Evolutionary conservation across 2,329 filamentous ascomycete genomes (phyloP).

Genomic region (Fusarium staphyleae): DNA sequence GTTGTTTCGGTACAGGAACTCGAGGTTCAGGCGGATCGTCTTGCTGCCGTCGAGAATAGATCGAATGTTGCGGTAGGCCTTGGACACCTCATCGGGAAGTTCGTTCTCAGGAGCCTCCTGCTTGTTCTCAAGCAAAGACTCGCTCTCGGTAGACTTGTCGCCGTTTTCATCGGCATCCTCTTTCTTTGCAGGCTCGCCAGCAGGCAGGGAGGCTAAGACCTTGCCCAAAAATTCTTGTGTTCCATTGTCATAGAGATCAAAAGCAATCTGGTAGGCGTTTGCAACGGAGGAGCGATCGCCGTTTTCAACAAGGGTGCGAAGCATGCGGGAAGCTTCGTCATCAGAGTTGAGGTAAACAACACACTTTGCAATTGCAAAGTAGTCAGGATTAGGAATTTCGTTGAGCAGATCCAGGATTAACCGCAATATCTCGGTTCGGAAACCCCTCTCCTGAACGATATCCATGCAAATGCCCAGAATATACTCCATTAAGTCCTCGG

Average conservation of each 20-base stretch:
- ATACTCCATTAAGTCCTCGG: constrained; percentile 97
- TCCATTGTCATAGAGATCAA: constrained; percentile 97
- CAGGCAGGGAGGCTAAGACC: constrained; percentile 81
- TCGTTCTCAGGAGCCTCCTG: constrained; percentile 63
- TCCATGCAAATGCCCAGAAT: constrained; percentile 97
- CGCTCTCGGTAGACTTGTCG: constrained; percentile 53
- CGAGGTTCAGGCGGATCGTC: constrained; percentile 92
- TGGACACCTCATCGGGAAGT: constrained; percentile 60
- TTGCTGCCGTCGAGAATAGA: constrained; percentile 84
- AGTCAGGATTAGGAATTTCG: constrained; percentile 90
- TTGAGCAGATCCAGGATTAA: constrained; percentile 95
- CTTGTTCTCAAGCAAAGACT: constrained; percentile 58
- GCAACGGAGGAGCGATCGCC: constrained; percentile 80
- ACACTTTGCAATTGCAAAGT: constrained; percentile 97
- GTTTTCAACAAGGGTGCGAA: constrained; percentile 80
- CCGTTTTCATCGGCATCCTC: constrained; percentile 54
- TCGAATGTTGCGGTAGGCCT: constrained; percentile 68
- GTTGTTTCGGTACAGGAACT: constrained; percentile 96
- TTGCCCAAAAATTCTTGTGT: constrained; percentile 96
- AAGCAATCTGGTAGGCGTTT: constrained; percentile 95
- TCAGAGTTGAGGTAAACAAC: constrained; percentile 95
- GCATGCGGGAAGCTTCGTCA: constrained; percentile 85
- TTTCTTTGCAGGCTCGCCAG: constrained; percentile 54
- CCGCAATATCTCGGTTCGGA: constrained; percentile 84
- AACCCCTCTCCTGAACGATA: constrained; percentile 89